Evolutionary conservation across 306 rosid species (phyloP), one percentile per base, ranked within the genome.

Genomic region (Cucurbita moschata): DNA sequence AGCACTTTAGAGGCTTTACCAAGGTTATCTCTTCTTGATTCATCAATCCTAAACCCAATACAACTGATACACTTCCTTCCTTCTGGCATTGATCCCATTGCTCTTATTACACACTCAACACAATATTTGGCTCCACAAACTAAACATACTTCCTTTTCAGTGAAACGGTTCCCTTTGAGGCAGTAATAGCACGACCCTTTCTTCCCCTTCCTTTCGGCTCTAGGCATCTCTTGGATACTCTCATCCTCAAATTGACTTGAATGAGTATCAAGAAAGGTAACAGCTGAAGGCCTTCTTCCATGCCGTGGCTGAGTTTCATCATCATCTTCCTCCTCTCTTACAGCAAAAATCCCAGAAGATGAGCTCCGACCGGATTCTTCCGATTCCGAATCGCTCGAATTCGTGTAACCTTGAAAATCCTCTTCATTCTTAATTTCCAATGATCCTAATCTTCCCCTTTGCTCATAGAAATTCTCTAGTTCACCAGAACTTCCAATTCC

Each of bases 21-120:
- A 37, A 92, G 64, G 5, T 10, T 82, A 56, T 76, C 54, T 35
- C 96, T 59, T 62, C 80, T 83, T 1, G 16, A 71, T 84, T 92
- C 97, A 47, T 89, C 87, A 61, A 92, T 86, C 47, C 77, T 43
- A 30, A 7, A 16, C 47, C 86, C 86, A 76, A 88, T 89, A 82
- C 96, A 92, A 68, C 73, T 49, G 16, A 92, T 55, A 76, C 97
- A 89, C 73, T 92, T 92, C 55, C 97, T 86, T 18, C 97, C 97
- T 80, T 92, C 85, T 2, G 96, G 91, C 97, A 92, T 89, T 10
- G 92, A 75, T 76, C 97, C 96, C 97, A 89, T 92, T 77, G 85
- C 90, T 80, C 86, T 85, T 12, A 87, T 39, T 43, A 92, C 85
- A 76, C 97, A 92, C 18, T 51, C 49, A 35, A 39, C n/a, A 61